Evolutionary conservation across 768 basidiomycete species (phyloP).

Genomic region (Asterophora lycoperdoides): DNA sequence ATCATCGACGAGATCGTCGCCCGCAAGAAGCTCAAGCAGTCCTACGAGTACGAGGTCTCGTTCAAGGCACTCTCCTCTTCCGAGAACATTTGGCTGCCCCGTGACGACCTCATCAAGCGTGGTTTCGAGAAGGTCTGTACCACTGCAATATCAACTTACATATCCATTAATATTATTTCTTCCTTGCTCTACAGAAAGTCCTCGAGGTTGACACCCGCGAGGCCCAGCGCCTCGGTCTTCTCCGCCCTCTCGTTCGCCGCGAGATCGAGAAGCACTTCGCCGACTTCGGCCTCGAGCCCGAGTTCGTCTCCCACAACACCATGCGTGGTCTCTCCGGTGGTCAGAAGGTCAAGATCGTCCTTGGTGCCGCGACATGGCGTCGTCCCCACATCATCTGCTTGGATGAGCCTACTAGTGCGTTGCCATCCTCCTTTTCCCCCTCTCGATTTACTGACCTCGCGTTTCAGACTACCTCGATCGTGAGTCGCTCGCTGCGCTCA

Average conservation of each 20-base stretch:
- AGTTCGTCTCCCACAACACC: conserved; percentile 98
- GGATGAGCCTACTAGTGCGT: conserved; percentile 91
- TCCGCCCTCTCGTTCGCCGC: conserved; percentile 94
- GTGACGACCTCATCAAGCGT: conserved; percentile 96
- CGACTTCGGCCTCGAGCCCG: conserved; percentile 98
- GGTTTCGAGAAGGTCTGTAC: conserved; percentile 83
- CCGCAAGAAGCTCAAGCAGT: conserved; percentile 99
- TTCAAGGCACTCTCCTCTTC: conserved; percentile 94
- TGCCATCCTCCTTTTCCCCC: background rate
- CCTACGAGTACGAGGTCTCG: conserved; percentile 96
- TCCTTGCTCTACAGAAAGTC: conserved; percentile 61
- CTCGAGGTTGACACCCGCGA: conserved; percentile 96
- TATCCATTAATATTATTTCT: conserved; percentile 4
- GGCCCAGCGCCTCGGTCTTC: conserved; percentile 92
- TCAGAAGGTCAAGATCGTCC: conserved; percentile 99
- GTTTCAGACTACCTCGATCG: conserved; percentile 92
- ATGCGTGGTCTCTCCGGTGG: conserved; percentile 99
- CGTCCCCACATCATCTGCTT: conserved; percentile 96
- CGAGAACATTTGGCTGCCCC: conserved; percentile 96
- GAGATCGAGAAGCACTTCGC: conserved; percentile 99
- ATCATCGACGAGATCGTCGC: conserved; percentile 85
- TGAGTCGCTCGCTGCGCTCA: conserved; percentile 98
- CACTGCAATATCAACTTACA: conserved; percentile 7
- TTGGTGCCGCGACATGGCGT: conserved; percentile 98
- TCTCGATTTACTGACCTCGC: conserved; percentile 9